A percentile compares a stretch with the other conserved stretches of the same genome.
Conservation (phyloP, 1,284 basidiomycete species). For the Cryptococcus hybrid region DNA sequence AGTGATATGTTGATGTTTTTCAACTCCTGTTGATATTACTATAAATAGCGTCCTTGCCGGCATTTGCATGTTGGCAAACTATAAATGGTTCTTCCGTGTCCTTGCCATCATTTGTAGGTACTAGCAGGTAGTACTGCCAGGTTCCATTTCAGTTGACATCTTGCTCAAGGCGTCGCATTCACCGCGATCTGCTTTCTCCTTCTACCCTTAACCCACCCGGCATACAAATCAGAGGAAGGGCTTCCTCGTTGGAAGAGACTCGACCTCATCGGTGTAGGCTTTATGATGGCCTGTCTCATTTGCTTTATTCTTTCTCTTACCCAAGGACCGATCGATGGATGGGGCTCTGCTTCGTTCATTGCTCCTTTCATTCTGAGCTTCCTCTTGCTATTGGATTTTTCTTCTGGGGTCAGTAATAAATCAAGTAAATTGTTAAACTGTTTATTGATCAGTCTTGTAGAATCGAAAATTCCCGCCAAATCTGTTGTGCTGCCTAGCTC, state of each 20-base stretch:
- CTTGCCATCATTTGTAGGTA: slow-evolving; percentile 33
- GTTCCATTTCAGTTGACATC: neutral
- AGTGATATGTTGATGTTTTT: slow-evolving; percentile 1
- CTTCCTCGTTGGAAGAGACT: slow-evolving; percentile 40
- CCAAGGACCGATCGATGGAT: slow-evolving; percentile 42
- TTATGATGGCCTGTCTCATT: slow-evolving; percentile 37
- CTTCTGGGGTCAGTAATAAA: slow-evolving; percentile 26
- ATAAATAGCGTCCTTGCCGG: slow-evolving; percentile 23
- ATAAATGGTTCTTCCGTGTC: slow-evolving; percentile 45
- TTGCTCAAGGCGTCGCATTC: slow-evolving; percentile 19
- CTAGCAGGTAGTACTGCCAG: no score
- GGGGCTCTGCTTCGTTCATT: slow-evolving; percentile 42
- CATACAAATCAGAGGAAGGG: slow-evolving; percentile 13
- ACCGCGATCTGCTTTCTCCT: slow-evolving; percentile 24
- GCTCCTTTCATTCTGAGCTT: slow-evolving; percentile 42
- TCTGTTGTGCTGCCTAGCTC: slow-evolving; percentile 32
- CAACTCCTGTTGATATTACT: neutral
- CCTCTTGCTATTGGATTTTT: slow-evolving; percentile 38
- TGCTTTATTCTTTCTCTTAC: slow-evolving; percentile 47
- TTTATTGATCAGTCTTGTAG: slow-evolving; percentile 8
- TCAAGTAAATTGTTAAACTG: neutral
- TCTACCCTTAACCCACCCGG: slow-evolving; percentile 30
- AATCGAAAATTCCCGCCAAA: slow-evolving; percentile 23
- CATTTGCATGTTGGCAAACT: slow-evolving; percentile 32
- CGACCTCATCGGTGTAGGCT: slow-evolving; percentile 41